Evolutionary conservation across 2,329 filamentous ascomycete genomes (phyloP).

Genomic region (Xylariales sp.): DNA sequence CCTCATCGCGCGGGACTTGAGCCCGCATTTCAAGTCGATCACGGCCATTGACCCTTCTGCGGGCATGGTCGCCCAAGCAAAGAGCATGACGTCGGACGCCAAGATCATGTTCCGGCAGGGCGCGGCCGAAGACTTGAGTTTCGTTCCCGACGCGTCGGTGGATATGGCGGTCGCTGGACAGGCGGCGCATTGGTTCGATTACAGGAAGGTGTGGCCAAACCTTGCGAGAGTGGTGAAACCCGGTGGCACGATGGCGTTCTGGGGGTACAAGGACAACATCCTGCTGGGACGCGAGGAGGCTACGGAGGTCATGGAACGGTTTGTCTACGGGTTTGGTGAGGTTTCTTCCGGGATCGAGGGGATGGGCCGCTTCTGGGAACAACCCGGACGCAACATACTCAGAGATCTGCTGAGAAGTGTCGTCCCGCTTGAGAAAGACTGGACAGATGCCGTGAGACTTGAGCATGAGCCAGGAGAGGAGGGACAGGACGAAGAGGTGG

Average conservation of each 20-base stretch:
- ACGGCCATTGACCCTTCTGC: slow-evolving; percentile 53
- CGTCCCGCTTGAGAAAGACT: slow-evolving; percentile 45
- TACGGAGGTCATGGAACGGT: slow-evolving; percentile 49
- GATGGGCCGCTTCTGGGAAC: slow-evolving; percentile 58
- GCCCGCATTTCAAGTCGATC: slow-evolving; percentile 45
- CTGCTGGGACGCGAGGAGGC: slow-evolving; percentile 49
- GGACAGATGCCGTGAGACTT: slow-evolving; percentile 46
- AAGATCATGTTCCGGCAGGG: slow-evolving; percentile 47
- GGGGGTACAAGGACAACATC: slow-evolving; percentile 62
- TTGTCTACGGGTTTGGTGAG: slow-evolving; percentile 47
- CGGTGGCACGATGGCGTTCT: slow-evolving; percentile 58
- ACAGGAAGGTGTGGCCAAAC: slow-evolving; percentile 48
- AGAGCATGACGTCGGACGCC: slow-evolving; percentile 31
- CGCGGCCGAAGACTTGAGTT: slow-evolving; percentile 49
- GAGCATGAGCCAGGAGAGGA: slow-evolving; percentile 51
- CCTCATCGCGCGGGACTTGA: slow-evolving; percentile 48
- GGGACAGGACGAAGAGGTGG: slow-evolving; percentile 32
- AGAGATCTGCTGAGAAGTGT: slow-evolving; percentile 47
- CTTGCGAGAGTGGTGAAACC: slow-evolving; percentile 47
- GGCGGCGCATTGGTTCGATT: slow-evolving; percentile 65
- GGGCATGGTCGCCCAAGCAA: slow-evolving; percentile 52
- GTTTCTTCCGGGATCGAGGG: slow-evolving; percentile 37
- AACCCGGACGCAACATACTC: slow-evolving; percentile 53
- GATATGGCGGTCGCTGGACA: slow-evolving; percentile 51
- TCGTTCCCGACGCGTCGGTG: slow-evolving; percentile 42